phyloP scores from a whole-genome alignment of 352 stramenopile species.

The Lagenidium sp. region DNA sequence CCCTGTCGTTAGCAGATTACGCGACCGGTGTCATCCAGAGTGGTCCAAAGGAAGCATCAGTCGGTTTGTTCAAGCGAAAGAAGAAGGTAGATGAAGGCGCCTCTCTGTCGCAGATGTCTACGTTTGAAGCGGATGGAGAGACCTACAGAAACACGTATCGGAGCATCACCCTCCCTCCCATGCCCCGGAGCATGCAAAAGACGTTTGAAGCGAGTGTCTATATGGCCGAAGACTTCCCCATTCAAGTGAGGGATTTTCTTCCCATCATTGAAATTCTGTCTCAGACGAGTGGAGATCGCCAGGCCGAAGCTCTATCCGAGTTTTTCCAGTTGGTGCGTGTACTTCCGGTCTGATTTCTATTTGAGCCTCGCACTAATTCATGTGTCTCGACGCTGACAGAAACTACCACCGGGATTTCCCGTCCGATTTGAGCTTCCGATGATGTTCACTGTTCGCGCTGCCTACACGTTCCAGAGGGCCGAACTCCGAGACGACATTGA shows the following conservation, averaged over 20 bases:
- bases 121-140: not conserved
- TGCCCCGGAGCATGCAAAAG: slow-evolving; percentile 31
- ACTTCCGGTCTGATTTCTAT: too few relatives aligned
- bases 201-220: slow-evolving; percentile 75
- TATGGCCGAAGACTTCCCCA: slow-evolving; percentile 71
- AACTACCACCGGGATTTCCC: slow-evolving; percentile 70
- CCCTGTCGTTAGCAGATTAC: slow-evolving; percentile 63
- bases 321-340: slow-evolving; percentile 74
- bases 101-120: too few relatives aligned
- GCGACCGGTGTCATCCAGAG: slow-evolving; percentile 18
- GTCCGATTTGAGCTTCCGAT: slow-evolving; percentile 78
- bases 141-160: slow-evolving; percentile 47
- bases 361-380: too few relatives aligned
- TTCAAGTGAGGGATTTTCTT: slow-evolving; percentile 58
- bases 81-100: too few relatives aligned
- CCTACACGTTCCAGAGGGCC: slow-evolving; percentile 77
- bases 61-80: slow-evolving; percentile 39
- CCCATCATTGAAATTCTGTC: slow-evolving; percentile 75
- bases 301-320: slow-evolving; percentile 72
- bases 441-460: slow-evolving; percentile 73
- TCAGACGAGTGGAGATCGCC: slow-evolving; percentile 57
- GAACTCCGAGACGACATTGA: slow-evolving; percentile 39
- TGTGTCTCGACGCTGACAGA: too few relatives aligned
- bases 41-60: slow-evolving; percentile 18
- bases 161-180: slow-evolving; percentile 48